These are phyloP conservation scores for Boletus huronensis DNA, from an alignment of 768 basidiomycete genomes.

Conservation along the genomic window DNA sequence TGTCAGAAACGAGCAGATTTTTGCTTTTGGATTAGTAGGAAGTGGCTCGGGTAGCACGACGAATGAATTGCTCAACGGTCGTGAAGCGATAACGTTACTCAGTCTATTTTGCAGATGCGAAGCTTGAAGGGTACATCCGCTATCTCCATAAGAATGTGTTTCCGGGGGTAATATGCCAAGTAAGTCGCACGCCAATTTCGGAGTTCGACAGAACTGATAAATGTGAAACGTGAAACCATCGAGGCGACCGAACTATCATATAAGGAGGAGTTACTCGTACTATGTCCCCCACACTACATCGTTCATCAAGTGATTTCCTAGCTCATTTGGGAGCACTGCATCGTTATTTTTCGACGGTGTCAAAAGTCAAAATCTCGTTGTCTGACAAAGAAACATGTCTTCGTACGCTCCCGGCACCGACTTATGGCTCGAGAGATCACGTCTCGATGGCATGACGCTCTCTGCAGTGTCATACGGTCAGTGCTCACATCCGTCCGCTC, in stretches of 20 bases:
- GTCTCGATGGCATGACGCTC: conserved; percentile 23
- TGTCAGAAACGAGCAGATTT: no score
- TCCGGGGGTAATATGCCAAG: neutral
- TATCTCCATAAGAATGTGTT: neutral
- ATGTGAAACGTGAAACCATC: neutral
- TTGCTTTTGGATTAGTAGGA: no score
- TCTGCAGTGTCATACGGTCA: conserved; percentile 22
- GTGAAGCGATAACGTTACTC: no score
- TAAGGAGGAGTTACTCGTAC: neutral
- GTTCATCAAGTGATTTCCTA: neutral
- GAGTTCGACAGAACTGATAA: neutral
- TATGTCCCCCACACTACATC: neutral
- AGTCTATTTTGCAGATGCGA: no score
- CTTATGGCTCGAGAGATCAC: conserved; percentile 29
- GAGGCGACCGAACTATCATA: neutral
- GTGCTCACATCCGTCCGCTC: neutral
- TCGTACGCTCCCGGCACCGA: conserved; percentile 17
- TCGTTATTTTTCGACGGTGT: neutral
- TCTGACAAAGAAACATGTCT: conserved; percentile 8
- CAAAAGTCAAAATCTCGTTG: neutral
- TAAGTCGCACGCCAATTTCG: no score
- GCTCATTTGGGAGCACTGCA: neutral
- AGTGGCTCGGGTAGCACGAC: no score
- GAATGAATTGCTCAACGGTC: no score
- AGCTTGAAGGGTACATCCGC: no score